phyloP scores from a whole-genome alignment of 2,329 filamentous ascomycete genomes.

The Fusarium subglutinans region DNA sequence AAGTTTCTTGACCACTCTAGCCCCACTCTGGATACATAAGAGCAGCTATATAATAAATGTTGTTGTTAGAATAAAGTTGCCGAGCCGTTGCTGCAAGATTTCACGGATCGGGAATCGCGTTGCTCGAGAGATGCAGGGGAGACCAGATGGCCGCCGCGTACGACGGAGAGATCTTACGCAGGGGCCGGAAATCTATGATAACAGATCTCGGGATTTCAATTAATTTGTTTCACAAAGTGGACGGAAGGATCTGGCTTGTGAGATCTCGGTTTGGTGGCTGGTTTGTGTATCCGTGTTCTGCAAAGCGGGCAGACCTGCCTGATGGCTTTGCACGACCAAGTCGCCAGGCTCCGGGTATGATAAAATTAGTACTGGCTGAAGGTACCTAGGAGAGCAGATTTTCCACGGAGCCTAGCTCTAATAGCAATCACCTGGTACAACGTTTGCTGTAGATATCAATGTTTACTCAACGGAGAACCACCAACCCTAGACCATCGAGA shows the following conservation, averaged over 20 bases:
- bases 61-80: constrained; percentile 34
- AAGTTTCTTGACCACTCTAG: not conserved
- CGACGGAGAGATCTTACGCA: constrained; percentile 18
- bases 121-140: constrained; percentile 6
- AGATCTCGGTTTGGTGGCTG: not conserved
- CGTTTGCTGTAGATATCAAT: not conserved
- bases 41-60: not conserved
- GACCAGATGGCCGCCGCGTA: not conserved
- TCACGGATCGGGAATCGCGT: constrained; percentile 34
- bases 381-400: not conserved
- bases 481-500: not conserved
- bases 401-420: not conserved
- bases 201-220: not conserved
- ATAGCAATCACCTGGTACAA: not conserved
- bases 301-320: no score
- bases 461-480: not conserved
- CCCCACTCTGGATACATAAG: not conserved
- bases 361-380: not conserved
- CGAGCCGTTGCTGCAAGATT: constrained; percentile 31
- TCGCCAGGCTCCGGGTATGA: not conserved
- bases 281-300: not conserved
- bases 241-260: not conserved
- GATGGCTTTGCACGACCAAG: not conserved
- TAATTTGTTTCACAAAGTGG: constrained; percentile 2
- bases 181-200: not conserved